Evolutionary conservation across 768 basidiomycete genomes (phyloP), one percentile per base, ranked within the genome.

Genomic region (Leccinum disarticulatum): DNA sequence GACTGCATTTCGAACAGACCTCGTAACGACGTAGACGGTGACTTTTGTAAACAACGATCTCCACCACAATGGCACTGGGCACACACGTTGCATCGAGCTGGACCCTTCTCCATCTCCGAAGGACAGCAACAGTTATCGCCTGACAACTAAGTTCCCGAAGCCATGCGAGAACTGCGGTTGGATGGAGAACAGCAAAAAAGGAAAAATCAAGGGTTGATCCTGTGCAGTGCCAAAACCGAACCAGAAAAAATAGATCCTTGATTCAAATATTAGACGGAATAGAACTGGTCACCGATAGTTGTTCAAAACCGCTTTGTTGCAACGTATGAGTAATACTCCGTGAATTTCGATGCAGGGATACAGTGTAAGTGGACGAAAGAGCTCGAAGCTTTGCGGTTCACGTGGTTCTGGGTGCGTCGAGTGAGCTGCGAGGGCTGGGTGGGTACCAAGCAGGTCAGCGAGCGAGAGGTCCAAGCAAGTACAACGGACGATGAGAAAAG

Each of bases 51-150:
- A 22, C 48, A 64, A 55, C 58, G 68, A 67, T 67, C 65, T 71
- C 69, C 69, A 70, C 69, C 69, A 71, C n/a, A n/a, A n/a, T 70
- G 69, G 51, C 47, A 66, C n/a, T n/a, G n/a, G n/a, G n/a, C n/a
- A n/a, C n/a, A n/a, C n/a, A n/a, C n/a, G n/a, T 64, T 64, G 63
- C 57, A 35, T 69, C 55, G 61, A 61, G 51, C 58, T 36, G 33
- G 19, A 4, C 15, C 14, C 64, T 60, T 59, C 58, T 52, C 19
- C 59, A 63, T 50, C 60, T 64, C 60, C 53, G 36, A 69, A 69
- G 36, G 62, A 55, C 46, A 58, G 58, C 57, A 59, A n/a, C n/a
- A n/a, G 67, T 68, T 60, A 70, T 68, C 60, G 48, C 56, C 33
- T 61, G 60, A 43, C 60, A 55, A 52, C 56, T 38, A 25, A 25